Evolutionary conservation across 805 yeast species (phyloP).

Genomic region (Metschnikowia bowlesiae): DNA sequence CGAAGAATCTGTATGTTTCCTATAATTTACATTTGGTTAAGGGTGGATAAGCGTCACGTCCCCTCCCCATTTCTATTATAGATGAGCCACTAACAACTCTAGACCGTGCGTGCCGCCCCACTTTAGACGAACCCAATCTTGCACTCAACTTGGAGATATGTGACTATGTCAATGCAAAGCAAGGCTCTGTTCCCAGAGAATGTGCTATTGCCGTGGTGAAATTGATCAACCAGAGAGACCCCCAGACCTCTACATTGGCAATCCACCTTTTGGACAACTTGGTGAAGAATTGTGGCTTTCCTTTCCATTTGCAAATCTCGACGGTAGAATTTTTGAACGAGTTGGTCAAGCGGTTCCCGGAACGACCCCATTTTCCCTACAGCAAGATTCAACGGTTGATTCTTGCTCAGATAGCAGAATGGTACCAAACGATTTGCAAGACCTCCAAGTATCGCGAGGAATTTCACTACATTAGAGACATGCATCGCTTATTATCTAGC

Average conservation of each 20-base stretch:
- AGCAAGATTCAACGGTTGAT: conserved; percentile 79
- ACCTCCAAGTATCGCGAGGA: conserved; percentile 89
- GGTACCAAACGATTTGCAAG: conserved; percentile 93
- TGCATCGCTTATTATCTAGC: conserved; percentile 85
- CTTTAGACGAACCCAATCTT: conserved; percentile 80
- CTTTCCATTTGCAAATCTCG: conserved; percentile 90
- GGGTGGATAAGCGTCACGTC: background rate
- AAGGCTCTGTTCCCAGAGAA: conserved; percentile 85
- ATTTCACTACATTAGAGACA: conserved; percentile 85
- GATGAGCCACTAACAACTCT: conserved; percentile 16
- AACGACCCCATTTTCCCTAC: conserved; percentile 84
- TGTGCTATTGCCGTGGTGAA: conserved; percentile 85
- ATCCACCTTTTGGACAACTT: conserved; percentile 78
- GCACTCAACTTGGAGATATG: conserved; percentile 88
- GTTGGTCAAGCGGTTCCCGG: conserved; percentile 89
- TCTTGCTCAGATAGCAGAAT: conserved; percentile 89
- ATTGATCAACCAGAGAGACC: conserved; percentile 74
- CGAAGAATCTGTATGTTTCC: conserved; percentile 39
- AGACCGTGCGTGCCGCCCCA: conserved; percentile 84
- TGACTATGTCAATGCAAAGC: conserved; percentile 87
- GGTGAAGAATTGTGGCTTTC: conserved; percentile 97
- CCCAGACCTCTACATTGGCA: conserved; percentile 82
- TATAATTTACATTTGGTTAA: background rate
- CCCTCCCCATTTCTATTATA: background rate
- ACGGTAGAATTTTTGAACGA: conserved; percentile 93